These are phyloP conservation scores for Hirschfeldia incana DNA, from an alignment of 345 rosid genomes.

Conservation along the genomic window DNA sequence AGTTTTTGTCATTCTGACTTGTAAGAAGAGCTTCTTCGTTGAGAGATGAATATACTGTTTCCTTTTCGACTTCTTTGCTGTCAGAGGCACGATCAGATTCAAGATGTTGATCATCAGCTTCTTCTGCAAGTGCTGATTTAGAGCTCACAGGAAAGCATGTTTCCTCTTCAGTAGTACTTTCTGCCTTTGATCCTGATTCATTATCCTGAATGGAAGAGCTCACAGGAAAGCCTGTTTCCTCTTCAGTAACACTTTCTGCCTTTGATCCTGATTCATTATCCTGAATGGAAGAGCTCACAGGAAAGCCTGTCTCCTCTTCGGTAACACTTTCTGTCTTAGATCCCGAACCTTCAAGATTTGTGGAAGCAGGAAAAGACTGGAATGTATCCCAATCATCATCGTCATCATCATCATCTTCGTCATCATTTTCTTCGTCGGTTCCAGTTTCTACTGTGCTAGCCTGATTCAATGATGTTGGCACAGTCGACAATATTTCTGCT, in stretches of 20 bases:
- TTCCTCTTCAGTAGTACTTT: slow-evolving; percentile 39
- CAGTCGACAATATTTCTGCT: slow-evolving; percentile 23
- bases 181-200: slow-evolving; percentile 38
- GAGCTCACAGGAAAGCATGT: slow-evolving; percentile 32
- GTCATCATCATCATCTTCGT: slow-evolving; percentile 43
- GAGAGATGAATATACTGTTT: slow-evolving; percentile 15
- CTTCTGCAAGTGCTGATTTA: slow-evolving; percentile 28
- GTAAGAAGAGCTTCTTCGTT: slow-evolving; percentile 25
- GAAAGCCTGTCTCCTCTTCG: slow-evolving; percentile 40
- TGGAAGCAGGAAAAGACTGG: slow-evolving; percentile 79
- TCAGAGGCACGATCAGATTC: slow-evolving; percentile 20
- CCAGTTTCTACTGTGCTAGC: slow-evolving; percentile 40
- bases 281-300: slow-evolving; percentile 36
- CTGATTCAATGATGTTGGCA: slow-evolving; percentile 31
- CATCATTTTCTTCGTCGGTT: slow-evolving; percentile 20
- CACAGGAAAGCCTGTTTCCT: slow-evolving; percentile 35
- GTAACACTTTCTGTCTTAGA: slow-evolving; percentile 37
- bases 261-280: slow-evolving; percentile 39
- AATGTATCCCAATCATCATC: slow-evolving; percentile 96
- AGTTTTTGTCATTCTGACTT: slow-evolving; percentile 32
- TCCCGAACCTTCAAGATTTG: slow-evolving; percentile 37
- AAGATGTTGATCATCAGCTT: slow-evolving; percentile 30
- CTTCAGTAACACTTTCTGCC: slow-evolving; percentile 37
- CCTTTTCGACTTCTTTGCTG: slow-evolving; percentile 24
- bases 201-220: slow-evolving; percentile 37